These are phyloP conservation scores for Planoprotostelium fungivorum DNA, from an alignment of 78 protist species.

Conservation along the genomic window DNA sequence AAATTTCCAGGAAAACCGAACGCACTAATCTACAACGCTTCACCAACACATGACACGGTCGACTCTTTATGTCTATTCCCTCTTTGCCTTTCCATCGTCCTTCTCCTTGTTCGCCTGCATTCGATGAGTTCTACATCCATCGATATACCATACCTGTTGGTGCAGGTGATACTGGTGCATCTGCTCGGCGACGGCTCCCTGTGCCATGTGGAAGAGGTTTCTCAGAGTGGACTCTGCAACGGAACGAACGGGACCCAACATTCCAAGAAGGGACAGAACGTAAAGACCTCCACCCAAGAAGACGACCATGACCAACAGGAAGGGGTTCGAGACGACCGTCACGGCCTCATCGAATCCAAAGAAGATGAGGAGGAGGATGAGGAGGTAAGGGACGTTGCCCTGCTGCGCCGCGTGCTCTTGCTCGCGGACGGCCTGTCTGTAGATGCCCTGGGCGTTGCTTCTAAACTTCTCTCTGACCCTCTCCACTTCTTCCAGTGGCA, in stretches of 20 bases:
- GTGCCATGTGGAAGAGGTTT: not conserved
- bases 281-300: slow-evolving; percentile 24
- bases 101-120: too few relatives aligned
- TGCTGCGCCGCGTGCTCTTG: slow-evolving; percentile 9
- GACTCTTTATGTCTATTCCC: too few relatives aligned
- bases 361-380: slow-evolving; percentile 29
- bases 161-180: not conserved
- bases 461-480: slow-evolving; percentile 16
- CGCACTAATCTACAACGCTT: too few relatives aligned
- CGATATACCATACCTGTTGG: too few relatives aligned
- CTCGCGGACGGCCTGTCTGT: slow-evolving; percentile 6
- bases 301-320: slow-evolving; percentile 31
- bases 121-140: too few relatives aligned
- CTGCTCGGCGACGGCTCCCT: not conserved
- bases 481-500: slow-evolving; percentile 46
- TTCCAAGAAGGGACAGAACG: not conserved
- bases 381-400: not conserved
- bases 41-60: too few relatives aligned
- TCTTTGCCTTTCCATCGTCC: too few relatives aligned
- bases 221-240: not conserved
- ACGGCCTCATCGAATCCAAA: slow-evolving; percentile 69
- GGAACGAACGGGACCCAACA: not conserved
- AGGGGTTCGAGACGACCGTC: slow-evolving; percentile 35
- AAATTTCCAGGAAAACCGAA: too few relatives aligned
- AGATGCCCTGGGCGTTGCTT: not conserved